Conservation (phyloP, 257 asterid genomes). For the Salvia rosmarinus region DNA sequence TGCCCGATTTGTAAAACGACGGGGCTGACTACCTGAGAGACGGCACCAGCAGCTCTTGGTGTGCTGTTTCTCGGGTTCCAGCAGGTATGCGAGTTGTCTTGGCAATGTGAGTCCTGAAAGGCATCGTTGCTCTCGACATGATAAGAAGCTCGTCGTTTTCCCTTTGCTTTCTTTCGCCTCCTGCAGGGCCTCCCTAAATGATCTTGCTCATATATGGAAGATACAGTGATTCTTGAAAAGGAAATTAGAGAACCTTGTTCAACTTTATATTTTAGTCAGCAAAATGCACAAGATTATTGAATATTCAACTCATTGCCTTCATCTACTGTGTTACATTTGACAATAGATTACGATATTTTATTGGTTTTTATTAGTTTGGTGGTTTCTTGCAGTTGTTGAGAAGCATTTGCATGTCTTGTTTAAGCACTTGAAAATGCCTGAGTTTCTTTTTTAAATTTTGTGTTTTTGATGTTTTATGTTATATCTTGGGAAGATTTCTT, state of each 20-base stretch:
- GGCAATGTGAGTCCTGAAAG: slow-evolving; percentile 3
- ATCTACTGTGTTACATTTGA: slow-evolving; percentile 24
- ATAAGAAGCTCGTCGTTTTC: slow-evolving; percentile 14
- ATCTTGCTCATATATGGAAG: slow-evolving; percentile 28
- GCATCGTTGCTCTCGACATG: slow-evolving; percentile 22
- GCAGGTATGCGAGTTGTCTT: not conserved
- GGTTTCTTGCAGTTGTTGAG: slow-evolving; percentile 3
- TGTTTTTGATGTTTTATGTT: not conserved
- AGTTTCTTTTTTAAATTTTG: not conserved
- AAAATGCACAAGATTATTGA: slow-evolving; percentile 40
- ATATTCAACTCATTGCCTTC: slow-evolving; percentile 28
- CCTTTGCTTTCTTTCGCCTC: not conserved
- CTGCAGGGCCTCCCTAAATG: slow-evolving; percentile 25
- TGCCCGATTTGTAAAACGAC: slow-evolving; percentile 72
- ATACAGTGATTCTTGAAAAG: slow-evolving; percentile 34
- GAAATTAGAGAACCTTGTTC: slow-evolving; percentile 35
- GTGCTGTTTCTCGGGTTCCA: not conserved
- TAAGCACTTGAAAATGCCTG: not conserved
- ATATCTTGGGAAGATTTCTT: not conserved
- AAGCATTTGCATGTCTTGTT: not conserved
- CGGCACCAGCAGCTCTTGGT: not conserved
- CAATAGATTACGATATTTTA: slow-evolving; percentile 20
- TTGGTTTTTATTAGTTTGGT: slow-evolving; percentile 20
- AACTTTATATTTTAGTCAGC: slow-evolving; percentile 25
- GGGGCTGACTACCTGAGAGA: slow-evolving; percentile 44